phyloP scores from a whole-genome alignment of 2,329 filamentous ascomycete genomes.

The Eutypella sp. region DNA sequence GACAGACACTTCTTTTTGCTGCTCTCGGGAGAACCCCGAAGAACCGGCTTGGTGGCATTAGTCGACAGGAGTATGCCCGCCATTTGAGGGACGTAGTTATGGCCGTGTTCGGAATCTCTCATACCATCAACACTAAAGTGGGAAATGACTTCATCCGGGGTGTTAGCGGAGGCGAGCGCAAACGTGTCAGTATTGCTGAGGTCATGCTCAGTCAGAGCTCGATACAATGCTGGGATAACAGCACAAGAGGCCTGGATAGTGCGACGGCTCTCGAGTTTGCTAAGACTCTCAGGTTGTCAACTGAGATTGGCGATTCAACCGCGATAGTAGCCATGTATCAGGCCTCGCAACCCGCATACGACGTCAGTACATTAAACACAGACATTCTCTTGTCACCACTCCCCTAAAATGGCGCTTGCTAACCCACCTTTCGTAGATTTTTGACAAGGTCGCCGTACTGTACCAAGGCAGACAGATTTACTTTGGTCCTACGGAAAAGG shows the following conservation, averaged over 20 bases:
- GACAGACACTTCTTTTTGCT: conserved; percentile 60
- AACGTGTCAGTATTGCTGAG: conserved; percentile 66
- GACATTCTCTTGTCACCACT: neutral
- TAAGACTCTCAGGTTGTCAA: neutral
- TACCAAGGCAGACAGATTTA: conserved; percentile 65
- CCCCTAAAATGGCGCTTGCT: conserved; percentile 1
- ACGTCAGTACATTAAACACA: conserved; percentile 5
- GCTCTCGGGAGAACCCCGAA: conserved; percentile 56
- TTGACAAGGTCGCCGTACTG: conserved; percentile 45
- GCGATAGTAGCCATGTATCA: conserved; percentile 26
- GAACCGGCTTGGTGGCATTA: conserved; percentile 55
- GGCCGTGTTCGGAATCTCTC: conserved; percentile 58
- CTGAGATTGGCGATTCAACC: neutral
- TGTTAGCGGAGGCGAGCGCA: conserved; percentile 64
- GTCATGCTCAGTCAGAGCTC: conserved; percentile 52
- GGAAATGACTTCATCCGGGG: conserved; percentile 63
- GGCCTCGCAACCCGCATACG: conserved; percentile 5
- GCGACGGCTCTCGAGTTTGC: neutral
- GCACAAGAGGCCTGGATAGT: conserved; percentile 58
- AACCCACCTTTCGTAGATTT: conserved; percentile 2
- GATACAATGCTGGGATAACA: conserved; percentile 65
- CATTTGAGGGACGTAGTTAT: conserved; percentile 43
- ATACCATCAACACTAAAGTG: conserved; percentile 61
- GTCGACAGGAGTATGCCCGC: conserved; percentile 40
- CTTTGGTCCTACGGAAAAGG: conserved; percentile 54